A percentile compares a stretch with the other conserved stretches of the same genome.
phyloP scores from a whole-genome alignment of 805 yeast species.

The Saccharomycopsis oosterbeekiorum region DNA sequence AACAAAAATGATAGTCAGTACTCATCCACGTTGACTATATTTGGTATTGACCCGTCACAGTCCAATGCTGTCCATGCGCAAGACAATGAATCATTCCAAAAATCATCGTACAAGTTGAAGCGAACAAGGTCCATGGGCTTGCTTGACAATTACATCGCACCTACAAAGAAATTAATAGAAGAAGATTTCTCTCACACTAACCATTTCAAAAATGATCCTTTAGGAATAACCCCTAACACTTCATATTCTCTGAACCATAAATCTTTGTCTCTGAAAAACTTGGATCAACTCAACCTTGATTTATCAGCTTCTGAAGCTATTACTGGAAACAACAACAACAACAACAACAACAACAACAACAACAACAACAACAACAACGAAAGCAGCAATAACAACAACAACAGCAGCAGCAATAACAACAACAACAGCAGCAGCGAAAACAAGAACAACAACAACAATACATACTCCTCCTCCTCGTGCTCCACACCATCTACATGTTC shows the following conservation, averaged over 20 bases:
- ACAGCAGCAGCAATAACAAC: conserved; percentile 9
- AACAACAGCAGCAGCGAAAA: no score
- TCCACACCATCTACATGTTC: background rate
- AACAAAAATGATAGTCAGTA: background rate
- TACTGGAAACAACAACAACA: conserved; percentile 10
- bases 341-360: conserved; percentile 5
- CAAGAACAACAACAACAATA: conserved; percentile 10
- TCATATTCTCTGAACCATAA: conserved; percentile 2
- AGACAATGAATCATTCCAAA: conserved; percentile 59
- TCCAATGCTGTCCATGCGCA: conserved; percentile 57
- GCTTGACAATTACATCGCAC: conserved; percentile 57
- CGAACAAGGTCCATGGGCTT: conserved; percentile 78
- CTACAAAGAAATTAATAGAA: conserved; percentile 32
- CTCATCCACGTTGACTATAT: background rate
- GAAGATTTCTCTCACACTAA: conserved; percentile 22
- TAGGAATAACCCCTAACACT: conserved; percentile 14
- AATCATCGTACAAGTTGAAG: conserved; percentile 63
- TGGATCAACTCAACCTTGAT: conserved; percentile 4
- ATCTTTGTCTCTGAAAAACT: conserved; percentile 6
- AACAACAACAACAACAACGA: conserved; percentile 17
- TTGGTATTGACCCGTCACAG: conserved; percentile 30
- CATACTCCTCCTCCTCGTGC: conserved; percentile 22
- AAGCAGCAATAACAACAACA: conserved; percentile 6
- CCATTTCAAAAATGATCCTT: conserved; percentile 17
- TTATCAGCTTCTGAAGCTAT: conserved; percentile 19